Evolutionary conservation across 179 eudicot genomes (phyloP).

Genomic region (Silene coronaria): DNA sequence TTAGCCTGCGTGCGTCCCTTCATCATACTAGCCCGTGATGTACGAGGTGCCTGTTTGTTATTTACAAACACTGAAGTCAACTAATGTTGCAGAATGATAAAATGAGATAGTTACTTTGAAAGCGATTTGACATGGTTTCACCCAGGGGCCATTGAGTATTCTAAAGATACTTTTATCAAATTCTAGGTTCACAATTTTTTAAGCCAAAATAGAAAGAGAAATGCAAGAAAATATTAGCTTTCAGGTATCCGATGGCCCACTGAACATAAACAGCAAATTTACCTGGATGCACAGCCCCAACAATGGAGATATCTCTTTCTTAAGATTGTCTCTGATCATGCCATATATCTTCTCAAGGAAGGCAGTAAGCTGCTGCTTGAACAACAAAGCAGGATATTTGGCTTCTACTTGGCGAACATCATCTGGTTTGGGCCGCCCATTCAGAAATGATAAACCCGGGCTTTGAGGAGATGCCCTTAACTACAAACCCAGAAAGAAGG

Average conservation of each 20-base stretch:
- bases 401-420: constrained; percentile 96
- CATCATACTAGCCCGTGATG: constrained; percentile 79
- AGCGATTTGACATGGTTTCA: background rate
- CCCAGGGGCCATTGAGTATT: background rate
- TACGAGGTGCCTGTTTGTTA: constrained; percentile 75
- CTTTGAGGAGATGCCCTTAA: constrained; percentile 79
- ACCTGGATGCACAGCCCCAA: constrained; percentile 95
- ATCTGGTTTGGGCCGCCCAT: constrained; percentile 69
- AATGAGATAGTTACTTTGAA: constrained; percentile 1
- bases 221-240: too few relatives aligned
- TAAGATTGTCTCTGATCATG: constrained; percentile 89
- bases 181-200: too few relatives aligned
- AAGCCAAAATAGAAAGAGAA: too few relatives aligned
- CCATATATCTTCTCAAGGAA: constrained; percentile 98
- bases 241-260: background rate
- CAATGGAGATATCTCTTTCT: constrained; percentile 92
- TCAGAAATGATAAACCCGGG: constrained; percentile 72
- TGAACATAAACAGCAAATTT: constrained; percentile 1
- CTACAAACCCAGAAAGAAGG: constrained; percentile 33
- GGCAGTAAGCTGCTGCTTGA: constrained; percentile 97
- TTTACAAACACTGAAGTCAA: constrained; percentile 12
- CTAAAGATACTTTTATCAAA: background rate
- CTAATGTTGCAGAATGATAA: background rate
- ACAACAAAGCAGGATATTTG: constrained; percentile 92
- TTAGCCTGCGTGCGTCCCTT: constrained; percentile 85